Percentiles rank a stretch among this genome's conserved stretches.
phyloP scores from a whole-genome alignment of 169 alveolate genomes.

The Babesia ovata region DNA sequence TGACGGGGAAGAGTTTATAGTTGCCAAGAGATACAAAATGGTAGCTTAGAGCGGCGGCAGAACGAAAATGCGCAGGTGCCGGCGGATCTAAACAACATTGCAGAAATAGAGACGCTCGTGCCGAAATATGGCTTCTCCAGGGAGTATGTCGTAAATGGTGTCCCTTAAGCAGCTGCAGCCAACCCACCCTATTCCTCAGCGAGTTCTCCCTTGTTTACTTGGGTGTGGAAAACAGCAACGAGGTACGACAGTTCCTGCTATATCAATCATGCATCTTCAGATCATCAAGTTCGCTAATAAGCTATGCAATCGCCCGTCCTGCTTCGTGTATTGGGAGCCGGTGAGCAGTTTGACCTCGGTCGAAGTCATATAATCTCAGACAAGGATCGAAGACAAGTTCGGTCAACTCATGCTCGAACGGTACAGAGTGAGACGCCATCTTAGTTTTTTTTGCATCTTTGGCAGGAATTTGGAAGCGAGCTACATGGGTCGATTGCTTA shows the following conservation, averaged over 20 bases:
- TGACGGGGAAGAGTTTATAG: neutral
- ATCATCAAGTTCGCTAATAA: slow-evolving; percentile 6
- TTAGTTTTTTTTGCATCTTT: neutral
- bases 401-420: slow-evolving; percentile 21
- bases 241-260: neutral
- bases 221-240: slow-evolving; percentile 14
- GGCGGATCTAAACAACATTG: slow-evolving; percentile 14
- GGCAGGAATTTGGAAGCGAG: slow-evolving; percentile 19
- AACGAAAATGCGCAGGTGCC: slow-evolving; percentile 8
- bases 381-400: slow-evolving; percentile 20
- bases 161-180: neutral
- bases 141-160: slow-evolving; percentile 9
- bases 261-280: neutral
- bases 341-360: neutral
- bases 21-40: slow-evolving; percentile 43
- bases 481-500: slow-evolving; percentile 11
- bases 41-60: neutral
- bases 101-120: slow-evolving; percentile 15
- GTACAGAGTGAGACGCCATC: neutral
- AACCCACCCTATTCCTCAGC: slow-evolving; percentile 51
- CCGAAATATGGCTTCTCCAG: neutral
- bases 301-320: slow-evolving; percentile 9
- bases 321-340: slow-evolving; percentile 57
- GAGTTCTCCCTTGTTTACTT: slow-evolving; percentile 50
- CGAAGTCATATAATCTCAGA: neutral